Percentiles rank a stretch among this genome's conserved stretches.
These are phyloP conservation scores for Mrakiaceae sp. DNA, from an alignment of 1,284 basidiomycete species.

Conservation along the genomic window DNA sequence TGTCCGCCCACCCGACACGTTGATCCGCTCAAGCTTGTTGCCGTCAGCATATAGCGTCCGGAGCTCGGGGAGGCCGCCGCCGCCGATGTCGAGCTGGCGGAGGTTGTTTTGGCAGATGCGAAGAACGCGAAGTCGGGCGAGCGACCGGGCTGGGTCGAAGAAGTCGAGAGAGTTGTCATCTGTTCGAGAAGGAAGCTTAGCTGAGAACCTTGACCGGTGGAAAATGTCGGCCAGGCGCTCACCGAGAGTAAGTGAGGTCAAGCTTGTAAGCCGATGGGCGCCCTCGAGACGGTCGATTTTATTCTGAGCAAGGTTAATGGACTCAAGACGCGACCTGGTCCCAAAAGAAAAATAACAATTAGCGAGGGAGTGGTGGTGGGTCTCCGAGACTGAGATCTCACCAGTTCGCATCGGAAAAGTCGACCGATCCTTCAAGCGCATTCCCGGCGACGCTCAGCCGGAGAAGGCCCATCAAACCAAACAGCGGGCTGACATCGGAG, in stretches of 20 bases:
- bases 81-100: conserved; percentile 51
- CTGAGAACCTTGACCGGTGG: background rate
- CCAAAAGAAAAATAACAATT: conserved; percentile 17
- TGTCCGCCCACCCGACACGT: conserved; percentile 43
- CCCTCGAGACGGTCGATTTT: conserved; percentile 50
- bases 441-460: conserved; percentile 77
- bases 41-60: conserved; percentile 88
- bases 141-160: conserved; percentile 27
- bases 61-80: conserved; percentile 49
- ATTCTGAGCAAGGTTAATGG: conserved; percentile 73
- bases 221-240: conserved; percentile 29
- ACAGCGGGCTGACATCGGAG: conserved; percentile 61
- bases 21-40: conserved; percentile 50
- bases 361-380: background rate
- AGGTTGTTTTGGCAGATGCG: conserved; percentile 75
- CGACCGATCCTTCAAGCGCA: conserved; percentile 47
- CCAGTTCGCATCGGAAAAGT: conserved; percentile 59
- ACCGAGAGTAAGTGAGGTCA: conserved; percentile 72
- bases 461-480: conserved; percentile 63
- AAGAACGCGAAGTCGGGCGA: conserved; percentile 40
- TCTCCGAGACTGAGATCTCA: conserved; percentile 30
- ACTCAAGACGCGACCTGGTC: conserved; percentile 58
- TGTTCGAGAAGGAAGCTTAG: conserved; percentile 29
- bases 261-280: conserved; percentile 48
- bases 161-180: conserved; percentile 52